These are phyloP conservation scores for Thermomyces lanuginosus DNA, from an alignment of 2,329 filamentous ascomycete genomes.

Conservation along the genomic window DNA sequence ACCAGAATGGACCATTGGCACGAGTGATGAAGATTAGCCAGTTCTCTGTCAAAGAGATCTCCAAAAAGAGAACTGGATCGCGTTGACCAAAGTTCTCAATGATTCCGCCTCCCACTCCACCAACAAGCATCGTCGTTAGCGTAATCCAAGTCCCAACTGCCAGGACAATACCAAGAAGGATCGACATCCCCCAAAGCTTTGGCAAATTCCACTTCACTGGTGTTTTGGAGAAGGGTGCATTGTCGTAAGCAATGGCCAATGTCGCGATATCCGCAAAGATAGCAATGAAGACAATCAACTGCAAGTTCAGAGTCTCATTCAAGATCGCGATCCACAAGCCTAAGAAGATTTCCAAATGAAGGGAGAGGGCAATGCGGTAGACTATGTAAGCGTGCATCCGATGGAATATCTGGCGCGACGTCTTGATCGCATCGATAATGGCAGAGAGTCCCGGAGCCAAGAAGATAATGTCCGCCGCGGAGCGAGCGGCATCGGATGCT, in stretches of 20 bases:
- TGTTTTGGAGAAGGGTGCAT: constrained; percentile 68
- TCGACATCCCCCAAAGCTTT: constrained; percentile 85
- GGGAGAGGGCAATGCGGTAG: constrained; percentile 82
- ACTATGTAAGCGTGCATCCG: constrained; percentile 94
- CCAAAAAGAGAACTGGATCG: constrained; percentile 71
- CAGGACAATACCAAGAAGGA: constrained; percentile 65
- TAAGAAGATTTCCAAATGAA: constrained; percentile 82
- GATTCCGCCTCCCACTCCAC: constrained; percentile 58
- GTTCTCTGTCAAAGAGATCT: constrained; percentile 83
- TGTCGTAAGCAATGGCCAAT: constrained; percentile 83
- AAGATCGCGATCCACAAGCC: constrained; percentile 83
- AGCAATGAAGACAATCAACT: constrained; percentile 83
- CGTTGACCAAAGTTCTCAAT: constrained; percentile 75
- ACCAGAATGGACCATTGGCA: constrained; percentile 86
- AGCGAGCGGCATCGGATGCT: constrained; percentile 77
- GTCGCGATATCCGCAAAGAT: constrained; percentile 91
- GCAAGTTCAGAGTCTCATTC: constrained; percentile 68
- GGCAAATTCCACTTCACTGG: constrained; percentile 93
- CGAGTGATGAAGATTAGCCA: constrained; percentile 95
- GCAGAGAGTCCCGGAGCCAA: constrained; percentile 78
- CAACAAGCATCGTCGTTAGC: constrained; percentile 63
- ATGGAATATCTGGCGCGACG: constrained; percentile 87
- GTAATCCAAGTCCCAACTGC: constrained; percentile 78
- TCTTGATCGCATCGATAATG: constrained; percentile 86
- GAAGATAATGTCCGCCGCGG: constrained; percentile 87